A percentile compares a stretch with the other conserved stretches of the same genome.
Conservation (phyloP, 768 basidiomycete species). For the Termitomyces titanicus region DNA sequence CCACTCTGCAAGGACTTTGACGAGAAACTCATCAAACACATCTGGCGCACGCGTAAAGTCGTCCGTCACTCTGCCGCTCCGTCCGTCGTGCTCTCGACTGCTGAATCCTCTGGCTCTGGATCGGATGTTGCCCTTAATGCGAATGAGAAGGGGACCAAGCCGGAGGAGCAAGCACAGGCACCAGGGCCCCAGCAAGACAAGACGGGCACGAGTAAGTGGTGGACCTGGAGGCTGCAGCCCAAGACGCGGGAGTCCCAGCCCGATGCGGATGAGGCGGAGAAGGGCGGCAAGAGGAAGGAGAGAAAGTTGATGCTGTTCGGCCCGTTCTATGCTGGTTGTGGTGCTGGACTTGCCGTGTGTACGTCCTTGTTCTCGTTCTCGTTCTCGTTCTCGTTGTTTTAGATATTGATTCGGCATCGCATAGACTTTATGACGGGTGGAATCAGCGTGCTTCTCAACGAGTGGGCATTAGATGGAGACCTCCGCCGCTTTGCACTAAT, state of each 20-base stretch:
- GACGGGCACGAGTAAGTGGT: slow-evolving; percentile 32
- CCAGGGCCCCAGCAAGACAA: slow-evolving; percentile 3
- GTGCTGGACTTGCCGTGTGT: slow-evolving; percentile 63
- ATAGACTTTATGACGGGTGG: slow-evolving; percentile 65
- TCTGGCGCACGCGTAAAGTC: slow-evolving; percentile 56
- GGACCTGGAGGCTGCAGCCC: slow-evolving; percentile 44
- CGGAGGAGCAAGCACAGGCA: slow-evolving; percentile 8
- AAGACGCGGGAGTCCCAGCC: slow-evolving; percentile 1
- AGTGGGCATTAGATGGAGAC: slow-evolving; percentile 64
- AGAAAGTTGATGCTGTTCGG: slow-evolving; percentile 56
- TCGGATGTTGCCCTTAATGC: slow-evolving; percentile 28
- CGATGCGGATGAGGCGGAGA: slow-evolving; percentile 32
- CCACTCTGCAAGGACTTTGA: slow-evolving; percentile 71
- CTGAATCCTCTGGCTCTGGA: slow-evolving; percentile 14
- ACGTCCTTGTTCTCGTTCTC: slow-evolving; percentile 16
- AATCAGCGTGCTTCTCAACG: slow-evolving; percentile 54
- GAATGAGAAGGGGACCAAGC: slow-evolving; percentile 31
- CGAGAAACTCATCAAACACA: slow-evolving; percentile 74
- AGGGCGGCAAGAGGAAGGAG: slow-evolving; percentile 31
- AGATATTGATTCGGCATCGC: no score
- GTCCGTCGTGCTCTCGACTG: neutral
- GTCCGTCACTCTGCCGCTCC: slow-evolving; percentile 16
- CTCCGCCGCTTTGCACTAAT: slow-evolving; percentile 63
- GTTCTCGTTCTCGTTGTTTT: neutral
- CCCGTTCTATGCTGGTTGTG: slow-evolving; percentile 68